Conservation (phyloP, 1,284 basidiomycete genomes). For the Leccinum fallax region DNA sequence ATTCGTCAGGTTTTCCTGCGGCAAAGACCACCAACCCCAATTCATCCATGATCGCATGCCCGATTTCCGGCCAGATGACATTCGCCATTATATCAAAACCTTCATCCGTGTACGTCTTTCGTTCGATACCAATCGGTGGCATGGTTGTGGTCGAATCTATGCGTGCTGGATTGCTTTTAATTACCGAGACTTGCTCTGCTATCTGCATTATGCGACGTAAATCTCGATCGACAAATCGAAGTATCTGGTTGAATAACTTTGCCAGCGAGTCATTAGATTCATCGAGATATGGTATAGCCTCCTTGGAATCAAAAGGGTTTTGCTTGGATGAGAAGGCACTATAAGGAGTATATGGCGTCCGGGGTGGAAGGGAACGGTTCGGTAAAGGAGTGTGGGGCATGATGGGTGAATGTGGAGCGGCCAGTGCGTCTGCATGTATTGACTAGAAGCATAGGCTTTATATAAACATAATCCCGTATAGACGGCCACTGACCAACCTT, state of each 20-base stretch:
- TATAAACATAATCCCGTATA: neutral
- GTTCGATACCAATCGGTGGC: slow-evolving; percentile 3
- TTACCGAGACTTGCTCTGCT: slow-evolving; percentile 62
- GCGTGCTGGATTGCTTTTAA: slow-evolving; percentile 43
- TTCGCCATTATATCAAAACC: slow-evolving; percentile 84
- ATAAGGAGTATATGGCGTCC: slow-evolving; percentile 68
- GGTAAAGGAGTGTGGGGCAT: slow-evolving; percentile 65
- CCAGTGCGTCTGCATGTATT: slow-evolving; percentile 69
- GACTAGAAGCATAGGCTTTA: slow-evolving; percentile 48
- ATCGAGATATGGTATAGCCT: slow-evolving; percentile 55
- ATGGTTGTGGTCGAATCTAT: slow-evolving; percentile 17
- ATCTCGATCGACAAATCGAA: slow-evolving; percentile 79
- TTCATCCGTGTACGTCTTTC: slow-evolving; percentile 19
- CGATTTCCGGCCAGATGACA: slow-evolving; percentile 87
- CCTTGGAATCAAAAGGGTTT: slow-evolving; percentile 42
- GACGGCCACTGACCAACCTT: slow-evolving; percentile 60
- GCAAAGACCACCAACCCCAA: slow-evolving; percentile 85
- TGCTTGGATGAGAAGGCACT: slow-evolving; percentile 62
- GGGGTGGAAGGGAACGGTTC: slow-evolving; percentile 50
- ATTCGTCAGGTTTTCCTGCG: slow-evolving; percentile 87
- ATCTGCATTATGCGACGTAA: slow-evolving; percentile 73
- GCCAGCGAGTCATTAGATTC: slow-evolving; percentile 69
- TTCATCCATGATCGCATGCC: slow-evolving; percentile 78
- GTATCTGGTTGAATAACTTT: slow-evolving; percentile 76
- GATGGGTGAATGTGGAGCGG: slow-evolving; percentile 70